These are phyloP conservation scores for Ophiostoma quercus DNA, from an alignment of 2,329 filamentous ascomycete genomes.

Conservation along the genomic window DNA sequence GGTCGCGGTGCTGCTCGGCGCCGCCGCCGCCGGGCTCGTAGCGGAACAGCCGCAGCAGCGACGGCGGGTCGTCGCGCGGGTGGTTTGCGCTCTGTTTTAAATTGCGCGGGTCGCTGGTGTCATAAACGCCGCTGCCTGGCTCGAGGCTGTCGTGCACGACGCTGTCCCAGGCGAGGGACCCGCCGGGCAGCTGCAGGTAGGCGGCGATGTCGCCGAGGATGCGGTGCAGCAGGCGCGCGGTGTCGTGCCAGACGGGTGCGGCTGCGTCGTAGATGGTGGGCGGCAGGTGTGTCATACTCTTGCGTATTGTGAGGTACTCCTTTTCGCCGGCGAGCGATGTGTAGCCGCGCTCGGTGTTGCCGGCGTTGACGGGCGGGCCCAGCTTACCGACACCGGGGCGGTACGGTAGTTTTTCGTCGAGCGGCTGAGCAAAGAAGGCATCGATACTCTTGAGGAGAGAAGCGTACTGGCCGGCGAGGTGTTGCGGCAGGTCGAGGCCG, in stretches of 20 bases:
- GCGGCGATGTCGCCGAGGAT: slow-evolving; percentile 28
- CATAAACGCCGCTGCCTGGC: slow-evolving; percentile 12
- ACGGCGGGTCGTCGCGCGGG: slow-evolving; percentile 27
- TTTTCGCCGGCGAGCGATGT: slow-evolving; percentile 26
- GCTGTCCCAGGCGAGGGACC: slow-evolving; percentile 24
- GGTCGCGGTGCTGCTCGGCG: slow-evolving; percentile 28
- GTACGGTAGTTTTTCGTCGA: slow-evolving; percentile 23
- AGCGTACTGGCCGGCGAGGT: slow-evolving; percentile 20
- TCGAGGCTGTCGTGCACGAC: slow-evolving; percentile 26
- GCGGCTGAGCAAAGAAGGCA: slow-evolving; percentile 26
- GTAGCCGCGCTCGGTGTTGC: slow-evolving; percentile 27
- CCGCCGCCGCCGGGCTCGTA: slow-evolving; percentile 28
- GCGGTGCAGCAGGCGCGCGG: slow-evolving; percentile 27
- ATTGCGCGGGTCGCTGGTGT: neutral
- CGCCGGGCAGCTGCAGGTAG: slow-evolving; percentile 22
- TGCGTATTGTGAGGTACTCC: slow-evolving; percentile 28
- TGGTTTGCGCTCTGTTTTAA: neutral
- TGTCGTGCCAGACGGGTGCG: slow-evolving; percentile 26
- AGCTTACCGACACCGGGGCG: slow-evolving; percentile 15
- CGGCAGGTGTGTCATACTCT: slow-evolving; percentile 26
- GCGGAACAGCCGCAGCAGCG: slow-evolving; percentile 29
- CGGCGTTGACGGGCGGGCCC: slow-evolving; percentile 20
- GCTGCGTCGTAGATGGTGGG: slow-evolving; percentile 11
- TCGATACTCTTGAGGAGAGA: slow-evolving; percentile 21
- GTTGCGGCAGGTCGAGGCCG: slow-evolving; percentile 23